Conservation (phyloP, 2,329 filamentous ascomycete species). For the Alternaria sp. region DNA sequence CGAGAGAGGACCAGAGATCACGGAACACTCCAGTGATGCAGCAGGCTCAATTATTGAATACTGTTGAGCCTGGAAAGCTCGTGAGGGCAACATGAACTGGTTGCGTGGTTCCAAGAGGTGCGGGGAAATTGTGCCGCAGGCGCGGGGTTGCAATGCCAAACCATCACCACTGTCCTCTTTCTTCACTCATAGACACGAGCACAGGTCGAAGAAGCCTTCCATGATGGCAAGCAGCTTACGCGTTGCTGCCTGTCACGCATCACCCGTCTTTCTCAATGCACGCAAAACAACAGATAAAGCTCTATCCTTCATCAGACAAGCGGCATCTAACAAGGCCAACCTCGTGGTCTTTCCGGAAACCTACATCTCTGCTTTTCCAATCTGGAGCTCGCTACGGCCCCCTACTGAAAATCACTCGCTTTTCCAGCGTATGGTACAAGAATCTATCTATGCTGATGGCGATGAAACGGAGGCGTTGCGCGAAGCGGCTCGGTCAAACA, state of each 20-base stretch:
- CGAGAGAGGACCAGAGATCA: background rate
- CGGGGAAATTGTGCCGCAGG: background rate
- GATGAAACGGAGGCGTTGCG: conserved; percentile 37
- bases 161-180: background rate
- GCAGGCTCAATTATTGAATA: background rate
- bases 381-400: conserved; percentile 57
- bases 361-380: conserved; percentile 60
- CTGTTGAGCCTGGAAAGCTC: background rate
- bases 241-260: conserved; percentile 35
- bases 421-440: conserved; percentile 53
- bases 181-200: background rate
- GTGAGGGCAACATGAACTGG: background rate
- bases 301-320: conserved; percentile 54
- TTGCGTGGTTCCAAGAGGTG: background rate
- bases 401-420: conserved; percentile 59
- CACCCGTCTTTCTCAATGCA: conserved; percentile 58
- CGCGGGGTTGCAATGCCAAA: background rate
- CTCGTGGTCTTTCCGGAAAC: conserved; percentile 62
- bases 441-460: conserved; percentile 12
- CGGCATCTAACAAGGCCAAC: conserved; percentile 53
- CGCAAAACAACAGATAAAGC: conserved; percentile 56
- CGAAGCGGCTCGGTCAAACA: conserved; percentile 45
- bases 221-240: conserved; percentile 22
- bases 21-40: background rate
- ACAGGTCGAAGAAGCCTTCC: background rate